Evolutionary conservation across 305 asterid species (phyloP).

Genomic region (Fraxinus velutina): DNA sequence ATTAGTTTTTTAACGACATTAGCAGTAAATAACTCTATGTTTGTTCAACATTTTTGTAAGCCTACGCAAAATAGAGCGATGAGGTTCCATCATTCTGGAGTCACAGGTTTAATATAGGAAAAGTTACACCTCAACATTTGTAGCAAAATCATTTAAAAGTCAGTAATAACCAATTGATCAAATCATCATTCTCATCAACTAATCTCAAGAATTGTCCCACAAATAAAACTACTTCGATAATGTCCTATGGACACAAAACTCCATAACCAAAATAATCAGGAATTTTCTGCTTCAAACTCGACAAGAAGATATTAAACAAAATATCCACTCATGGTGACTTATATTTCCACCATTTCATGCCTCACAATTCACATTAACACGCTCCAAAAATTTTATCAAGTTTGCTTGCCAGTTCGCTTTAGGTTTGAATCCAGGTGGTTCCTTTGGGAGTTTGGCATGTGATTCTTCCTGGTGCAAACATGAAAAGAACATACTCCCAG

Average conservation of each 20-base stretch:
- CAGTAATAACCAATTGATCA: neutral
- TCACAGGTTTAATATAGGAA: neutral
- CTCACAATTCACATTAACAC: neutral
- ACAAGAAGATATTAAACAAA: neutral
- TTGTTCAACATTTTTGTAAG: too few relatives aligned
- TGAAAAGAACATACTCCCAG: neutral
- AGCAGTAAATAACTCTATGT: too few relatives aligned
- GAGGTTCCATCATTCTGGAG: neutral
- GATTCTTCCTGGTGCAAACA: neutral
- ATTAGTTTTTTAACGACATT: too few relatives aligned
- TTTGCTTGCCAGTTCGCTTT: neutral
- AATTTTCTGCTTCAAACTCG: neutral
- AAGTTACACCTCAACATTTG: neutral
- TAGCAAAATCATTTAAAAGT: neutral
- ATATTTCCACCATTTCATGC: neutral
- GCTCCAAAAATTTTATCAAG: neutral
- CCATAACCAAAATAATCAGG: neutral
- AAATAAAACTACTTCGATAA: neutral
- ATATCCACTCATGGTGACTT: neutral
- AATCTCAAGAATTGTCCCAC: neutral
- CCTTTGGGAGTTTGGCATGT: neutral
- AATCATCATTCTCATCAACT: neutral
- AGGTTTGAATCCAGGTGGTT: neutral
- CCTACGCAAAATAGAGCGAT: too few relatives aligned
- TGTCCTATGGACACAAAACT: neutral